Conservation (phyloP, 2,329 filamentous ascomycete species). For the Botryotinia calthae region DNA sequence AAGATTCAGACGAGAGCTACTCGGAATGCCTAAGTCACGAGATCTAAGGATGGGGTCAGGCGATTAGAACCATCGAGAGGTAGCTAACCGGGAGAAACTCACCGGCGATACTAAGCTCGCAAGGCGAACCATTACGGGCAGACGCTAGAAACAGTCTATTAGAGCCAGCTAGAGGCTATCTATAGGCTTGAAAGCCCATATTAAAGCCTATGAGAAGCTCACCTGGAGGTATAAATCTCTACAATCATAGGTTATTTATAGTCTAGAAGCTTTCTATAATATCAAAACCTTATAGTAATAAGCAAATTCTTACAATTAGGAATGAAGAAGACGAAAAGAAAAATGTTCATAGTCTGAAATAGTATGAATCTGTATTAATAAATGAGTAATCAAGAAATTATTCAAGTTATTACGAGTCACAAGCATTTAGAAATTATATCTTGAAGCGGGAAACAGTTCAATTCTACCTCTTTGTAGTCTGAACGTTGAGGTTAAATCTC, state of each 20-base stretch:
- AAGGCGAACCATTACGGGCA: no score
- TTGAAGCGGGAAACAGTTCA: neutral
- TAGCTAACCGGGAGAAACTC: neutral
- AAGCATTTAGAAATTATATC: neutral
- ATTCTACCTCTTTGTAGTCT: neutral
- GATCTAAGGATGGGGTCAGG: neutral
- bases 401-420: neutral
- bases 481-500: no score
- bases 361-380: neutral
- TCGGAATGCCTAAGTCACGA: neutral
- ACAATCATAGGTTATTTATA: accelerated
- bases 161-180: neutral
- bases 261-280: accelerated
- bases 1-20: neutral
- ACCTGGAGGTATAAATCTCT: neutral
- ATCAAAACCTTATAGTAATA: accelerated
- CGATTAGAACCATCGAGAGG: neutral
- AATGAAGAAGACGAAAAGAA: accelerated
- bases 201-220: neutral
- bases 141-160: neutral
- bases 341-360: neutral
- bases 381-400: neutral
- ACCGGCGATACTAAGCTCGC: no score
- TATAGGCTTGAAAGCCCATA: accelerated
- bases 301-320: neutral